Conservation (phyloP, 208 protist genomes). For the Tritrichomonas musculus region DNA sequence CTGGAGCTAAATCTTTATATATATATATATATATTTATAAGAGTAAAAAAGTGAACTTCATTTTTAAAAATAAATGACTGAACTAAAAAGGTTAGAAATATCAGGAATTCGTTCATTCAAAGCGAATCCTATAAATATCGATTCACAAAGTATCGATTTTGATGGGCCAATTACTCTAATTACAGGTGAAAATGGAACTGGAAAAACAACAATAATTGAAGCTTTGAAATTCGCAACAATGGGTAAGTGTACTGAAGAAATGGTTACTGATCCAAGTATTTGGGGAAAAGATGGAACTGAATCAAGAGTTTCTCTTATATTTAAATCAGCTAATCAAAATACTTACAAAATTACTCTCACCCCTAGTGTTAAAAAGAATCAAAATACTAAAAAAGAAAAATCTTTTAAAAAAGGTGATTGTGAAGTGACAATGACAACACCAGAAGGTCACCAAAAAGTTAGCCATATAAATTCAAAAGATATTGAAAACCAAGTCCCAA, state of each 20-base stretch:
- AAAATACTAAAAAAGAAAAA: not conserved
- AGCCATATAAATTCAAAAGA: constrained; percentile 62
- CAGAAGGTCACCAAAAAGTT: constrained; percentile 5
- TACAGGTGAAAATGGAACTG: constrained; percentile 46
- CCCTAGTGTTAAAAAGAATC: not conserved
- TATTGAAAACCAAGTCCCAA: constrained; percentile 83
- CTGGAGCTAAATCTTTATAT: too few species aligned
- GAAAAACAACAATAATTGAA: constrained; percentile 90
- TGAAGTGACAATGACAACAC: not conserved
- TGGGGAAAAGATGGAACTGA: constrained; percentile 60
- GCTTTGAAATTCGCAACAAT: constrained; percentile 87
- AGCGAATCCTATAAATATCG: not conserved
- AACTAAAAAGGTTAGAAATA: not conserved
- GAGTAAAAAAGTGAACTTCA: too few species aligned
- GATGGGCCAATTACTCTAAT: constrained; percentile 27
- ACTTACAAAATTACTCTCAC: not conserved
- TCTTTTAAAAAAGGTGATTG: not conserved
- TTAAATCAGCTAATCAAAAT: not conserved
- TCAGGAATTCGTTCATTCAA: not conserved
- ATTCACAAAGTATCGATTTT: not conserved
- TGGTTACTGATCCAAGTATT: constrained; percentile 83
- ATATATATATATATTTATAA: too few species aligned
- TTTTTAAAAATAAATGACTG: not conserved
- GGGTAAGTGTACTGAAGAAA: constrained; percentile 85
- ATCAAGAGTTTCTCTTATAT: constrained; percentile 82